Conservation (phyloP, 176 grass and related monocot species). For the Phyllostachys edulis region DNA sequence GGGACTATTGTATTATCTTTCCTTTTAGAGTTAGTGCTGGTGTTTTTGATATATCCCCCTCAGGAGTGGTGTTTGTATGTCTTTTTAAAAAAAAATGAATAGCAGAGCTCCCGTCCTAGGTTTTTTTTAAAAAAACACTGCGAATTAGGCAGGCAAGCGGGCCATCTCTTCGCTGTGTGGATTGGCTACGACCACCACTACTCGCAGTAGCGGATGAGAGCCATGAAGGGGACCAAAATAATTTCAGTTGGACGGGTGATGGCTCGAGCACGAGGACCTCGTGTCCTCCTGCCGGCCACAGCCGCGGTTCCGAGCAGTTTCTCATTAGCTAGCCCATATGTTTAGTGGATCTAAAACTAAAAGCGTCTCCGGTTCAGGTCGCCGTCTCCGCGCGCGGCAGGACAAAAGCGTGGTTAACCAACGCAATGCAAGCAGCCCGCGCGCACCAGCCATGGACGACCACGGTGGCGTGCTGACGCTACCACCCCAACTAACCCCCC, state of each 20-base stretch:
- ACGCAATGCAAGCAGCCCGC: background rate
- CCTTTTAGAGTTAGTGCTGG: no score
- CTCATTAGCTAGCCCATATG: background rate
- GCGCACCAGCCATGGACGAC: slow-evolving; percentile 28
- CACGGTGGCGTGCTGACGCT: background rate
- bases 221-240: background rate
- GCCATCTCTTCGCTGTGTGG: background rate
- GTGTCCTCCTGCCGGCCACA: slow-evolving; percentile 38
- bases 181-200: background rate
- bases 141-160: background rate
- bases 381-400: background rate
- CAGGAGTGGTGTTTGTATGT: no score
- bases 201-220: background rate
- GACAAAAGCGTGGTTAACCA: slow-evolving; percentile 6
- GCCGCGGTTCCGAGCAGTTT: background rate
- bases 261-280: slow-evolving; percentile 33
- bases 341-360: background rate
- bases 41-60: no score
- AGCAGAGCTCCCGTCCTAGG: no score
- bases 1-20: no score
- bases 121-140: background rate
- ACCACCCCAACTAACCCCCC: background rate
- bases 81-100: no score
- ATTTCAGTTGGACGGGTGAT: background rate
- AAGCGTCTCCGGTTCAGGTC: background rate